A percentile compares a stretch with the other conserved stretches of the same genome.
Evolutionary conservation across 2,329 filamentous ascomycete genomes (phyloP).

Genomic region (Whalleya microplaca): DNA sequence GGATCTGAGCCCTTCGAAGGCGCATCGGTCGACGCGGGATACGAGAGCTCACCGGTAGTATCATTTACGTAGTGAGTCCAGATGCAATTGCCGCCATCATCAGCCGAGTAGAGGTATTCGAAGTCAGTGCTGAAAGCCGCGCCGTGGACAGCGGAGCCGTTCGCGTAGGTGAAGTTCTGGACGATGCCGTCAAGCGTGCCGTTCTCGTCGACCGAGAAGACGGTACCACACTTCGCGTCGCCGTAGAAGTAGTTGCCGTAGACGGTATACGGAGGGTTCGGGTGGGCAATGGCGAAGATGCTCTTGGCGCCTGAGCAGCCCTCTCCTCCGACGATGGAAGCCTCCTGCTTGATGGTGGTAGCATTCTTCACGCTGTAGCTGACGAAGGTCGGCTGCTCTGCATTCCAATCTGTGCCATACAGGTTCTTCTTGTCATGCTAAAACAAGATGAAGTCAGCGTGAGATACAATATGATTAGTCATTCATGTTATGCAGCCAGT

Average conservation of each 20-base stretch:
- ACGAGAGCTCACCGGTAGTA: constrained; percentile 20
- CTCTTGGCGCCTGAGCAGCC: constrained; percentile 28
- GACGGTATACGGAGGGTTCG: constrained; percentile 30
- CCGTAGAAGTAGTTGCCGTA: constrained; percentile 36
- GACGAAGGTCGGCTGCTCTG: constrained; percentile 28
- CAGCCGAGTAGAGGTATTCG: constrained; percentile 51
- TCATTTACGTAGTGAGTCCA: constrained; percentile 36
- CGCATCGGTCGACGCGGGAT: constrained; percentile 14
- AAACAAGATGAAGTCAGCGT: neutral
- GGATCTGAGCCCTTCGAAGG: constrained; percentile 28
- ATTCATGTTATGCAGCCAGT: neutral
- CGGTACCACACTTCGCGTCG: constrained; percentile 31
- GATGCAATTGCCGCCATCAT: constrained; percentile 49
- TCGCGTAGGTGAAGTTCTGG: constrained; percentile 49
- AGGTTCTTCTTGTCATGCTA: constrained; percentile 38
- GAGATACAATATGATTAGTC: neutral
- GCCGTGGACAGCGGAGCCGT: constrained; percentile 51
- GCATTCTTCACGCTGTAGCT: constrained; percentile 33
- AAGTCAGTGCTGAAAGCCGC: constrained; percentile 50
- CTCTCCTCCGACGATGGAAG: constrained; percentile 16
- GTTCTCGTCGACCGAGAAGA: constrained; percentile 46
- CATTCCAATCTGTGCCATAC: constrained; percentile 34
- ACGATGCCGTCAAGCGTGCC: constrained; percentile 46
- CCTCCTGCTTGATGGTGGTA: constrained; percentile 24
- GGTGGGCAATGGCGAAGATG: constrained; percentile 31